Evolutionary conservation across 2,329 filamentous ascomycete genomes (phyloP).

Genomic region (Talaromyces sp.): DNA sequence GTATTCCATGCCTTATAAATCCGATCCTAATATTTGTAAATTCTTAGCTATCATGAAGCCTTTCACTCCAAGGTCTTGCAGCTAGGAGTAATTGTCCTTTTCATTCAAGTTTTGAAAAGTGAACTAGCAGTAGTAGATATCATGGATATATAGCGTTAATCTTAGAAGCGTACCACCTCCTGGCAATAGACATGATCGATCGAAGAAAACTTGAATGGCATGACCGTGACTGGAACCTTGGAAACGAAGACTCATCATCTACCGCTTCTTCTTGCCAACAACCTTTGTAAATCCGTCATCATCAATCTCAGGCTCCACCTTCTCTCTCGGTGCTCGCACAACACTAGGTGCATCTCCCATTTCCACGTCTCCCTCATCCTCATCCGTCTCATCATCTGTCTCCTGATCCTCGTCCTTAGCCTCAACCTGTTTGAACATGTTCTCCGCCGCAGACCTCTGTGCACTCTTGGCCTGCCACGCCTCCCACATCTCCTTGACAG

Average conservation of each 20-base stretch:
- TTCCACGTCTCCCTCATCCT: slow-evolving; percentile 58
- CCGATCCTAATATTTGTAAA: background rate
- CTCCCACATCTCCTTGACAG: slow-evolving; percentile 64
- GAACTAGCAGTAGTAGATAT: too few species aligned
- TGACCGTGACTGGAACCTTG: background rate
- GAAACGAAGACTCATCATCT: slow-evolving; percentile 9
- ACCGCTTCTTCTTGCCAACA: slow-evolving; percentile 66
- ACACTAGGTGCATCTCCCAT: slow-evolving; percentile 71
- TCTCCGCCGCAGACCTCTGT: slow-evolving; percentile 38
- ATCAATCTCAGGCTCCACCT: slow-evolving; percentile 70
- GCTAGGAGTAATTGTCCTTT: too few species aligned
- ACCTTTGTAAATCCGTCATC: slow-evolving; percentile 82
- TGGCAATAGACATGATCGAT: too few species aligned
- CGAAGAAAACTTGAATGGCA: too few species aligned
- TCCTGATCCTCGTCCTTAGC: slow-evolving; percentile 56
- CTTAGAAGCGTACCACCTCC: too few species aligned
- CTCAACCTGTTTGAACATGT: slow-evolving; percentile 42
- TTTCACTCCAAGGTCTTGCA: too few species aligned
- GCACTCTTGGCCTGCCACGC: slow-evolving; percentile 42
- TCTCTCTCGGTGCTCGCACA: slow-evolving; percentile 62
- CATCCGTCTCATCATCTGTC: slow-evolving; percentile 61
- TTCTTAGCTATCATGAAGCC: background rate
- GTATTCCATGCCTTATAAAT: background rate
- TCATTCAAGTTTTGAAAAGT: too few species aligned
- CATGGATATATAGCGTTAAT: background rate